Base-by-base conservation (phyloP, 129 eudicot genomes). In the Pseudognaphalium luteoalbum region DNA sequence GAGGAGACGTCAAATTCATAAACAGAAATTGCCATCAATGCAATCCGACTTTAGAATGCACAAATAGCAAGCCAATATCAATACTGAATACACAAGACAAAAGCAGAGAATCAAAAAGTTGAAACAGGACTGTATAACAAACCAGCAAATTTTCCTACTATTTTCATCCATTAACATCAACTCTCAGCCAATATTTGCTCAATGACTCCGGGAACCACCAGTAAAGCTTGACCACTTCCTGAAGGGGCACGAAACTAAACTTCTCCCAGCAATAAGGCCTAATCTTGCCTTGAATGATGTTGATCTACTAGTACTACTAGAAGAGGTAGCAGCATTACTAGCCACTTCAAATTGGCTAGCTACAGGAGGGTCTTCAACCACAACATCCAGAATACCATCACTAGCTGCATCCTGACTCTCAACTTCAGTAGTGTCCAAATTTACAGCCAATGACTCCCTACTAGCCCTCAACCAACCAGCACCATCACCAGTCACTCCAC, bases 221-320 rank as follows among this genome's bases (percentile, higher is more conserved):
- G 81, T 79, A 70, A 87, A 90, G 77, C 93, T 88, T 35, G 93
- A 86, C 89, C 93, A 91, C 84, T 84, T 86, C 75, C 88, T 86
- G 52, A 91, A 77, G 19, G 89, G 82, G 78, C 85, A 81, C 15
- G 87, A 83, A 51, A 84, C 87, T 35, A 83, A 65, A 73, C 74
- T 82, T 80, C 91, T 88, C 71, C 93, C 89, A 50, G 87, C 82
- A 50, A 85, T 70, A 21, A 85, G 74, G 11, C 96, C 88, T 66
- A 90, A 73, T 74, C 89, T 83, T 62, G 80, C 80, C 85, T 81
- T 91, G 35, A 91, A 86, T 5, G 93, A 87, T n/a, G 77, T 71
- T 32, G 92, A 81, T 79, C 86, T 80, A 81, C 83, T 74, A 50
- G 62, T 61, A 56, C 85, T 75, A 60, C 83, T 81, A 21, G 88